Conservation (phyloP, 257 asterid species). For the Leonotis leonurus region DNA sequence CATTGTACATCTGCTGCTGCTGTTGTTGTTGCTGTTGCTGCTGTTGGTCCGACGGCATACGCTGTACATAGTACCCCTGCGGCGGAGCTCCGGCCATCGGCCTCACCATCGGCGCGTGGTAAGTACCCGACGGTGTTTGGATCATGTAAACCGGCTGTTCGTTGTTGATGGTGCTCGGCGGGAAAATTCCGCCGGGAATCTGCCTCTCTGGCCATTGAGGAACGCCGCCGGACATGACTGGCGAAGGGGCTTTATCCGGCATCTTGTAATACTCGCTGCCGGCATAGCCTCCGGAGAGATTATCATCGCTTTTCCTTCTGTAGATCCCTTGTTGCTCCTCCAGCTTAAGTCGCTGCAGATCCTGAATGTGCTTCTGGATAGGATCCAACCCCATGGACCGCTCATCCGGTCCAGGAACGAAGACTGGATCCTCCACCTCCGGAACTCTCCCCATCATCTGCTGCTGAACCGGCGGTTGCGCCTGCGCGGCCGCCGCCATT, state of each 20-base stretch:
- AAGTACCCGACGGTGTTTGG: slow-evolving; percentile 45
- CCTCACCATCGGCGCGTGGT: slow-evolving; percentile 57
- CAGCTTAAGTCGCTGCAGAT: slow-evolving; percentile 71
- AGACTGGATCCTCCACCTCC: slow-evolving; percentile 36
- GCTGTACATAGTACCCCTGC: slow-evolving; percentile 76
- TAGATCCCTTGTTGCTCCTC: slow-evolving; percentile 68
- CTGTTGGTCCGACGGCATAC: slow-evolving; percentile 56
- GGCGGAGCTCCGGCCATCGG: slow-evolving; percentile 43
- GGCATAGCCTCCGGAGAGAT: slow-evolving; percentile 30
- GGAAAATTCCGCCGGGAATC: slow-evolving; percentile 45
- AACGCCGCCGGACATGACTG: slow-evolving; percentile 31
- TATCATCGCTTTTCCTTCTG: slow-evolving; percentile 55
- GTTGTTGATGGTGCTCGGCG: slow-evolving; percentile 29
- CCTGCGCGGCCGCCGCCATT: slow-evolving; percentile 16
- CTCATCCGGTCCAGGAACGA: slow-evolving; percentile 41
- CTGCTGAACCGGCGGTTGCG: slow-evolving; percentile 26
- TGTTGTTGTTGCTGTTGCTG: slow-evolving; percentile 40
- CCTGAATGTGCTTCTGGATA: slow-evolving; percentile 94
- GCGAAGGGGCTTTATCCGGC: slow-evolving; percentile 46
- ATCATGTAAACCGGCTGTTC: slow-evolving; percentile 81
- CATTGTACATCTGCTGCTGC: slow-evolving; percentile 53
- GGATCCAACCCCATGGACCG: slow-evolving; percentile 55
- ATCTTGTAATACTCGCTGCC: slow-evolving; percentile 57
- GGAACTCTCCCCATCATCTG: slow-evolving; percentile 28
- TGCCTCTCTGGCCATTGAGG: slow-evolving; percentile 66